Percentiles rank a stretch among this genome's conserved stretches.
Evolutionary conservation across 148 eudicot species (phyloP).

Genomic region (Diospyros kaki): DNA sequence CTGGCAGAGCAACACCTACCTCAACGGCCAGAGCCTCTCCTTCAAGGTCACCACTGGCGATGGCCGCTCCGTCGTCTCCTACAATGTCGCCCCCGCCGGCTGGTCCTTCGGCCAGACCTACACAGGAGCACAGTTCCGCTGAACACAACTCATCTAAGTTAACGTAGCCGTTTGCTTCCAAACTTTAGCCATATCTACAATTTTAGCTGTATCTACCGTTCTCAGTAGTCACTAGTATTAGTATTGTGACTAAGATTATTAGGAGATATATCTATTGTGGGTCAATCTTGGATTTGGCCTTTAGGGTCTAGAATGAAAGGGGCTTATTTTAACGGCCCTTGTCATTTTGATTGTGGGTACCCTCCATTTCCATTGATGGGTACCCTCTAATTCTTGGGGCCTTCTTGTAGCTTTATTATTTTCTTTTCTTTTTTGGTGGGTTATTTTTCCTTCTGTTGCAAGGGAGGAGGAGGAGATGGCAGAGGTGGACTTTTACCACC

Average conservation of each 20-base stretch:
- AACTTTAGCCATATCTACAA: too few species aligned
- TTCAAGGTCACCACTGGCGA: constrained; percentile 67
- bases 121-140: constrained; percentile 44
- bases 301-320: constrained; percentile 11
- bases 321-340: constrained; percentile 21
- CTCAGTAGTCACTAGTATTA: constrained; percentile 23
- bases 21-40: constrained; percentile 70
- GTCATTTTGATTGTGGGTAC: constrained; percentile 7
- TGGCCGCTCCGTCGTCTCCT: constrained; percentile 44
- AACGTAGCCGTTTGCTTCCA: not conserved
- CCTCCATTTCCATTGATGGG: not conserved
- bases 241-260: constrained; percentile 15
- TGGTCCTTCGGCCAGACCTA: constrained; percentile 72
- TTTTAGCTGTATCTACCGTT: too few species aligned
- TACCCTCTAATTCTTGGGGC: not conserved
- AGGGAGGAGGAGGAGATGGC: constrained; percentile 14
- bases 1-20: constrained; percentile 66
- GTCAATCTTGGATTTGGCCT: not conserved
- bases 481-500: constrained; percentile 28
- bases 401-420: not conserved
- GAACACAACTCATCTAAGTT: not conserved
- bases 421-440: too few species aligned
- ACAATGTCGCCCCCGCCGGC: constrained; percentile 48
- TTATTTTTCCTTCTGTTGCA: constrained; percentile 6
- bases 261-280: not conserved